These are phyloP conservation scores for Cutaneotrichosporon arboriforme DNA, from an alignment of 1,284 basidiomycete species.

Conservation along the genomic window DNA sequence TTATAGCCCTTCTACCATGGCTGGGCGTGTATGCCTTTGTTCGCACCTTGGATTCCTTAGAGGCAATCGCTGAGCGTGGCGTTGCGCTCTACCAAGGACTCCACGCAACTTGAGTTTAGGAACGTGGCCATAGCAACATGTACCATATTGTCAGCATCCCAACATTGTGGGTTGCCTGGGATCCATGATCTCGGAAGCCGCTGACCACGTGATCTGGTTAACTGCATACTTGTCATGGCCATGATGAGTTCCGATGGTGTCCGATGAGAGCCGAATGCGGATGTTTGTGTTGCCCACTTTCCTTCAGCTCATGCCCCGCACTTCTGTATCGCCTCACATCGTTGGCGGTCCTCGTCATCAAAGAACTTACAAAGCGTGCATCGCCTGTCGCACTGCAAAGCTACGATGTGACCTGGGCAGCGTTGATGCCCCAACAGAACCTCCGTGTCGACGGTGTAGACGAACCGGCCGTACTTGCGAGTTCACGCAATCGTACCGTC, in stretches of 20 bases:
- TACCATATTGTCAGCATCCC: too few species aligned
- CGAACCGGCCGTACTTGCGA: slow-evolving; percentile 19
- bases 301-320: too few species aligned
- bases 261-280: too few species aligned
- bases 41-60: not conserved
- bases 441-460: slow-evolving; percentile 17
- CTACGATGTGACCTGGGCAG: slow-evolving; percentile 12
- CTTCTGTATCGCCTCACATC: not conserved
- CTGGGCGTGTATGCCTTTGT: not conserved
- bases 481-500: slow-evolving; percentile 13
- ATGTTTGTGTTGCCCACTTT: too few species aligned
- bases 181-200: too few species aligned
- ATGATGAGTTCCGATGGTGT: too few species aligned
- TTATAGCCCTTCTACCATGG: not conserved
- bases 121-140: too few species aligned
- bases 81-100: not conserved
- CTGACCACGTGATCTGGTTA: too few species aligned
- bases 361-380: slow-evolving; percentile 4
- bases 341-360: not conserved
- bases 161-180: too few species aligned
- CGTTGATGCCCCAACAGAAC: slow-evolving; percentile 4
- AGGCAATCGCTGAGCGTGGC: not conserved
- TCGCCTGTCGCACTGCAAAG: slow-evolving; percentile 4
- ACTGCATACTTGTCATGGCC: too few species aligned
- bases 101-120: too few species aligned